Evolutionary conservation across 2,329 filamentous ascomycete species (phyloP).

Genomic region (Ceratocystis colombiana): DNA sequence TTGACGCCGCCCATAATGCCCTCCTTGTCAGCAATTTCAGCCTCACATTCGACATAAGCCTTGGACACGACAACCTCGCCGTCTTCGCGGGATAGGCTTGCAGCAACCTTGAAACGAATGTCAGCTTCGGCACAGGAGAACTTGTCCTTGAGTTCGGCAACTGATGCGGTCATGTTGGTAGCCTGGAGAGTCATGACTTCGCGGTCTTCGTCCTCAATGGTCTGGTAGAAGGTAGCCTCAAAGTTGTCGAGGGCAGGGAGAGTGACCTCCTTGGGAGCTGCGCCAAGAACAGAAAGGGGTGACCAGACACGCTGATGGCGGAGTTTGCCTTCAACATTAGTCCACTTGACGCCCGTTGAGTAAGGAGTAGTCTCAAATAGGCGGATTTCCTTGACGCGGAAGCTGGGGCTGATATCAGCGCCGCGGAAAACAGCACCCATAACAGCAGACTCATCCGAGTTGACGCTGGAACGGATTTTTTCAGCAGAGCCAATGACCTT

Average conservation of each 20-base stretch:
- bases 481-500: conserved; percentile 57
- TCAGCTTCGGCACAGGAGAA: conserved; percentile 67
- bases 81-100: conserved; percentile 60
- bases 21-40: conserved; percentile 61
- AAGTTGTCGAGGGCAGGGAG: conserved; percentile 79
- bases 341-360: conserved; percentile 65
- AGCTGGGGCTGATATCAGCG: conserved; percentile 82
- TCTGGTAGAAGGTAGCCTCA: conserved; percentile 67
- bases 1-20: conserved; percentile 89
- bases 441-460: conserved; percentile 91
- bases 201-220: conserved; percentile 48
- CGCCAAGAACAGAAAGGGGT: conserved; percentile 62
- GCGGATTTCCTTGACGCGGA: conserved; percentile 94
- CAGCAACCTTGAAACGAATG: conserved; percentile 67
- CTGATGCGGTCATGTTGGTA: conserved; percentile 74
- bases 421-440: conserved; percentile 94
- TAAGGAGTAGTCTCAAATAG: conserved; percentile 69
- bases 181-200: conserved; percentile 59
- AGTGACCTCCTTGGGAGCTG: conserved; percentile 69
- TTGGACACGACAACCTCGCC: conserved; percentile 70
- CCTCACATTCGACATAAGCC: conserved; percentile 76
- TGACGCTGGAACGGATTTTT: conserved; percentile 88
- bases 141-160: conserved; percentile 66
- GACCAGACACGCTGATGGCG: conserved; percentile 77
- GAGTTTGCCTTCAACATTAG: conserved; percentile 54